Evolutionary conservation across 139 green algal genomes (phyloP).

Genomic region (Zygnema circumcarinatum): DNA sequence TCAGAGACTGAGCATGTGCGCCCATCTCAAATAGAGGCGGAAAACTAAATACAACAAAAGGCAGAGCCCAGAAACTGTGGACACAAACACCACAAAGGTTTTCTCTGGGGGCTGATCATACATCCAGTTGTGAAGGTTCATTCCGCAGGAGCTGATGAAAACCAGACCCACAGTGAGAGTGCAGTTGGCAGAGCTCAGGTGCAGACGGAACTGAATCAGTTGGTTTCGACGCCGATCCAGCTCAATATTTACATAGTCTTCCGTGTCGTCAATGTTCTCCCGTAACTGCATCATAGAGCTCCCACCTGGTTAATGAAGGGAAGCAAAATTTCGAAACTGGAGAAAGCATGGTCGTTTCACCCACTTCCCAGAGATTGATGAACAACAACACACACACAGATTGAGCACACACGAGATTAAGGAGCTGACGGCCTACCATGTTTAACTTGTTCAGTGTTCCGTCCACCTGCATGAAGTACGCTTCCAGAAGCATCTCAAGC

Average conservation of each 20-base stretch:
- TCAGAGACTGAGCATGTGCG: not conserved
- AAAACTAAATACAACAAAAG: not conserved
- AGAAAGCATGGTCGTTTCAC: no score
- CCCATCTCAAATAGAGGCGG: not conserved
- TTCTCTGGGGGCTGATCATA: not conserved
- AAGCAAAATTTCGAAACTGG: no score
- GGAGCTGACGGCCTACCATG: slow-evolving; percentile 13
- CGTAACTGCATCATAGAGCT: slow-evolving; percentile 71
- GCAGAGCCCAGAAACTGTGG: not conserved
- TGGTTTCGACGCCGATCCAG: slow-evolving; percentile 80
- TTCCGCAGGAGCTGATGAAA: not conserved
- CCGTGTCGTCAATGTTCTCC: slow-evolving; percentile 96
- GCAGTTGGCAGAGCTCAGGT: not conserved
- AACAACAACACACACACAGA: no score
- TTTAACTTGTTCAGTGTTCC: slow-evolving; percentile 24
- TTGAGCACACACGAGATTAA: no score
- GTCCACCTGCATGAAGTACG: slow-evolving; percentile 51
- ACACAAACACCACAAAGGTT: not conserved
- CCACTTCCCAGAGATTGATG: no score
- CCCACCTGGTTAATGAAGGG: slow-evolving; percentile 60
- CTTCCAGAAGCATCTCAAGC: slow-evolving; percentile 65
- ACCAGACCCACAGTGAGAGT: not conserved
- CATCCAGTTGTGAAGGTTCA: not conserved
- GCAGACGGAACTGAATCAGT: slow-evolving; percentile 16
- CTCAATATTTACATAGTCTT: slow-evolving; percentile 96